Conservation (phyloP, 1,284 basidiomycete species). For the Apiotrichum akiyoshidainum region DNA sequence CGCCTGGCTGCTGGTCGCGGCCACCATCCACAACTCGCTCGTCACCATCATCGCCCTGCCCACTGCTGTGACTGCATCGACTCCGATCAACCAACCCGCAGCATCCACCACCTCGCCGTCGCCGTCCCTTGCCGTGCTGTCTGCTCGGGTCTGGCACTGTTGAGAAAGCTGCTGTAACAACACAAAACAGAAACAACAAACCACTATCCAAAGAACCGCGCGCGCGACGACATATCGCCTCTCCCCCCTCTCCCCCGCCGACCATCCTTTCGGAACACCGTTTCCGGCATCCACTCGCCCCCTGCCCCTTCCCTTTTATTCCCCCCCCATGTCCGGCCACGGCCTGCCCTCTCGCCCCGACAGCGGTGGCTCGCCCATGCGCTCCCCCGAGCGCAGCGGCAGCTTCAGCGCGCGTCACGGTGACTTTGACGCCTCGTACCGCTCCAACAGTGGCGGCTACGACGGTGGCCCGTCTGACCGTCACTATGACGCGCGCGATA, state of each 20-base stretch:
- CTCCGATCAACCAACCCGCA: too few relatives aligned
- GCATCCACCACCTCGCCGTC: too few relatives aligned
- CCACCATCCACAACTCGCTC: too few relatives aligned
- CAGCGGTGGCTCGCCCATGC: constrained; percentile 3
- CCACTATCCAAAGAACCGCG: neutral
- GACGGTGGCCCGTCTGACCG: constrained; percentile 8
- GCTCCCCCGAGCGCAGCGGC: constrained; percentile 11
- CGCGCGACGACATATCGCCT: too few relatives aligned
- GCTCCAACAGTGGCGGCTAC: neutral
- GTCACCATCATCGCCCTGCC: too few relatives aligned
- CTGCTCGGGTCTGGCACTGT: too few relatives aligned
- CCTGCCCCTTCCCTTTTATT: neutral
- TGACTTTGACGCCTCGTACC: constrained; percentile 4
- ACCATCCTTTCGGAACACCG: too few relatives aligned
- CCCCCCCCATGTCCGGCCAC: constrained; percentile 8
- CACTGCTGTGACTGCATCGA: too few relatives aligned
- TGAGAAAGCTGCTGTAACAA: too few relatives aligned
- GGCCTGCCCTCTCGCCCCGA: constrained; percentile 7
- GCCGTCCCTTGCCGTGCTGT: too few relatives aligned
- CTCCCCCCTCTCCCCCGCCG: neutral
- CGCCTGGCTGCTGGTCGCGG: too few relatives aligned
- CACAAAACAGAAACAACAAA: too few relatives aligned
- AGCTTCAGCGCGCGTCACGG: constrained; percentile 4
- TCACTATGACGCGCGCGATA: constrained; percentile 3
- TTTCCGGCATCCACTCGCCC: neutral